Evolutionary conservation across 371 early-diverging fungal genomes (phyloP).

Genomic region (Rhizopus arrhizus): DNA sequence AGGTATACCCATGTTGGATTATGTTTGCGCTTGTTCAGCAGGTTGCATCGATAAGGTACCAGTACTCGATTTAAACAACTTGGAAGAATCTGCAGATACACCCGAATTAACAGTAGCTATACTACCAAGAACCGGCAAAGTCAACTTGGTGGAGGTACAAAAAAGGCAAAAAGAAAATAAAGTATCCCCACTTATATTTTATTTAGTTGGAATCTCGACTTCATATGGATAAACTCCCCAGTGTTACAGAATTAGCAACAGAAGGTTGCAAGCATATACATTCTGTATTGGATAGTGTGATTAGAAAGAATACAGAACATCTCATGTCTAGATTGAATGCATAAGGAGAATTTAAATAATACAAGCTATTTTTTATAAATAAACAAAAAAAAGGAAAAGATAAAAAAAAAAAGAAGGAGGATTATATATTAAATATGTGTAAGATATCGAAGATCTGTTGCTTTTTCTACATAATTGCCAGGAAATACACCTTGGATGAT

Average conservation of each 20-base stretch:
- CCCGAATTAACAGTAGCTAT: constrained; percentile 91
- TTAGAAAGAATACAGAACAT: constrained; percentile 65
- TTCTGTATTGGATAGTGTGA: constrained; percentile 72
- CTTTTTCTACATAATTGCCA: constrained; percentile 70
- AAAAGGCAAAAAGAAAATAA: background rate
- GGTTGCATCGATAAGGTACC: constrained; percentile 84
- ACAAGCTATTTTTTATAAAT: constrained; percentile 6
- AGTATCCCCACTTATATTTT: constrained; percentile 1
- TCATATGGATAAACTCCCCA: constrained; percentile 80
- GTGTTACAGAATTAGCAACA: constrained; percentile 75
- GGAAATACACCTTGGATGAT: constrained; percentile 73
- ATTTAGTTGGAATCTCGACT: constrained; percentile 87
- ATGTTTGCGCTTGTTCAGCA: constrained; percentile 93
- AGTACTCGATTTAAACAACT: constrained; percentile 82
- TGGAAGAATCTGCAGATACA: constrained; percentile 86
- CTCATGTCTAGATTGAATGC: constrained; percentile 47
- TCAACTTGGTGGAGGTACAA: constrained; percentile 69
- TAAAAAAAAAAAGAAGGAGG: background rate
- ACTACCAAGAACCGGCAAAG: constrained; percentile 80
- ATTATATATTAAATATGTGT: constrained; percentile 1
- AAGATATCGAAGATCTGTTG: constrained; percentile 20
- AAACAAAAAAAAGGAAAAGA: background rate
- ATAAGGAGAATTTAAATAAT: constrained; percentile 16
- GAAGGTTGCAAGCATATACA: constrained; percentile 87
- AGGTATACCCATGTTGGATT: constrained; percentile 95